Evolutionary conservation across 768 basidiomycete genomes (phyloP), one percentile per base, ranked within the genome.

Genomic region (Tulasnella sp.): DNA sequence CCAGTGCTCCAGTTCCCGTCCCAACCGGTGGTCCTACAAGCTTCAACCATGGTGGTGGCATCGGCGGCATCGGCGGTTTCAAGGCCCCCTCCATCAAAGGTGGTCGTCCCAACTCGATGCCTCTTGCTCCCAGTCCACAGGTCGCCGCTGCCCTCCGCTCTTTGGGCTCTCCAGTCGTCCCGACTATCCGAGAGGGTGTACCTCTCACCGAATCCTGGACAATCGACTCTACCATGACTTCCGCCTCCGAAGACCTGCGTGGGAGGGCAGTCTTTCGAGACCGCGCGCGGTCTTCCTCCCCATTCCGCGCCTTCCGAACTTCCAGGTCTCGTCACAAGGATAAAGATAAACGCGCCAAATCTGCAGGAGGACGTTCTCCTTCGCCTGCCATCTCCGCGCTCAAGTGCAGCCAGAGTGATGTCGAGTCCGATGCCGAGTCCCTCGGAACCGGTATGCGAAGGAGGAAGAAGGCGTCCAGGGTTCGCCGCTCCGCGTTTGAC

Each of bases 251-350:
- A 23, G 9, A 49, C 17, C 32, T 15, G 7, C 8, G 49, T 6
- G 49, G 50, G 17, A 31, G 50, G 34, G 21, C 15, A 11, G 69
- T 3, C n/a, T n/a, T n/a, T n/a, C n/a, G n/a, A n/a, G 73, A 74
- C 9, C 83, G 84, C 57, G 76, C 84, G 12, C 81, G 88, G 36
- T 84, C 86, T 43, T 75, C 82, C 63, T 88, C 89, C 2, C 86
- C 92, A 39, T 94, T 96, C 67, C 73, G 73, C 40, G 77, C 88
- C 57, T 75, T 86, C 40, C 58, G 63, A 8, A 75, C 85, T 32
- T 77, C 80, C 57, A 77, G 84, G 60, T 71, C 76, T 7, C 72
- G 77, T 66, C 66, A 9, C 67, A 70, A 45, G 65, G 65, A 9
- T 67, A 83, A 76, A 61, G 84, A 80, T 61, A 86, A 84, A 64